Percentiles rank a stretch among this genome's conserved stretches.
Evolutionary conservation across 2,329 filamentous ascomycete species (phyloP).

Genomic region (Scolecobasidium constrictum): DNA sequence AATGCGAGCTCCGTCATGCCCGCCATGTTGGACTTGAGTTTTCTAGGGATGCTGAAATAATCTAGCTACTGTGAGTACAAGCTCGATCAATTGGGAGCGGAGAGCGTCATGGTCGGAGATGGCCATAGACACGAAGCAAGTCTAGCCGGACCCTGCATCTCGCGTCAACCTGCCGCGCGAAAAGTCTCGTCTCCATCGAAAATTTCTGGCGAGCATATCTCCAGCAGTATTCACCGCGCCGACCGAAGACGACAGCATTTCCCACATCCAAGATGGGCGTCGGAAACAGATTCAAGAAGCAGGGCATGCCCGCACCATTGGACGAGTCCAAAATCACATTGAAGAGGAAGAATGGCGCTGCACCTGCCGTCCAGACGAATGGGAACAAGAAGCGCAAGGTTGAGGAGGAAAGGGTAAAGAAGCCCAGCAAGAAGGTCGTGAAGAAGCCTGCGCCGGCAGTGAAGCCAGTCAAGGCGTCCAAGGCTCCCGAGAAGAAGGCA

Average conservation of each 20-base stretch:
- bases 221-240: too few relatives aligned
- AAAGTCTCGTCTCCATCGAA: neutral
- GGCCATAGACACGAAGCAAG: too few relatives aligned
- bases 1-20: constrained; percentile 61
- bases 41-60: neutral
- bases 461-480: constrained; percentile 6
- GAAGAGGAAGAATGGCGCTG: constrained; percentile 64
- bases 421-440: constrained; percentile 18
- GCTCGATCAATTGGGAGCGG: too few relatives aligned
- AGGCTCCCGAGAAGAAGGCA: neutral
- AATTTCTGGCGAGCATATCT: neutral
- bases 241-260: too few relatives aligned
- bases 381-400: constrained; percentile 22
- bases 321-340: constrained; percentile 66
- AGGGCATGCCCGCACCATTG: constrained; percentile 73
- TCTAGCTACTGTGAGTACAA: too few relatives aligned
- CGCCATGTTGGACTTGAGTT: neutral
- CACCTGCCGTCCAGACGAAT: constrained; percentile 30
- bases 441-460: constrained; percentile 19
- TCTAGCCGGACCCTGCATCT: too few relatives aligned
- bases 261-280: constrained; percentile 57
- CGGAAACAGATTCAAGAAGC: constrained; percentile 90
- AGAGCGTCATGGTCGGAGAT: too few relatives aligned
- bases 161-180: too few relatives aligned
- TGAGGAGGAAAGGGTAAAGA: constrained; percentile 24